phyloP scores from a whole-genome alignment of 2,329 filamentous ascomycete species.

The Grosmannia penicillata region DNA sequence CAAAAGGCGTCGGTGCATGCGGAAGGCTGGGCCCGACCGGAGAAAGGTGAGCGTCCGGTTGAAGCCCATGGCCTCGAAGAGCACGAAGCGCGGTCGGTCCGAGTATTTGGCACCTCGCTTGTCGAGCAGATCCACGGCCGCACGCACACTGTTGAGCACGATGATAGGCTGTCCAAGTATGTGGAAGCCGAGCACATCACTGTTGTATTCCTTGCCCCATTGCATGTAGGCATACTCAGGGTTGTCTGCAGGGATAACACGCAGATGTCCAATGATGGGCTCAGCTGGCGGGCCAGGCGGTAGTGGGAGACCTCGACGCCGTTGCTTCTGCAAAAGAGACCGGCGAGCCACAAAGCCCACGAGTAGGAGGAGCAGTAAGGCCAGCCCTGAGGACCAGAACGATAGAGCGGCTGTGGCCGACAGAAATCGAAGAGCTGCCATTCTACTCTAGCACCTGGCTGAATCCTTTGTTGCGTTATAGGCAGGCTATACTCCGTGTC shows the following conservation, averaged over 20 bases:
- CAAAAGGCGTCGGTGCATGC: constrained; percentile 24
- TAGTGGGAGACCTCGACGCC: constrained; percentile 2
- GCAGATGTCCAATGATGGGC: constrained; percentile 11
- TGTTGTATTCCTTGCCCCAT: constrained; percentile 12
- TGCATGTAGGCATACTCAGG: constrained; percentile 7
- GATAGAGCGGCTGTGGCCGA: too few relatives aligned
- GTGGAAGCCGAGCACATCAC: constrained; percentile 17
- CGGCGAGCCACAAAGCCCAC: background rate
- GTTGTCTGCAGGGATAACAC: constrained; percentile 10
- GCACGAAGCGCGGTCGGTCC: constrained; percentile 22
- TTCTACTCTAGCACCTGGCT: too few relatives aligned
- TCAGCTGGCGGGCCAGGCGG: constrained; percentile 11
- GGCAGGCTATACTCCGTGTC: too few relatives aligned
- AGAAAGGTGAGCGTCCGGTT: constrained; percentile 27
- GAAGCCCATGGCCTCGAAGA: constrained; percentile 26
- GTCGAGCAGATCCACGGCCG: constrained; percentile 23
- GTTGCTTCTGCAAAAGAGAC: background rate
- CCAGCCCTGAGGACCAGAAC: background rate
- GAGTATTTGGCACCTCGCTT: constrained; percentile 23
- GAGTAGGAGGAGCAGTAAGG: background rate
- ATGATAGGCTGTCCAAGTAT: constrained; percentile 22
- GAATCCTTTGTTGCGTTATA: too few relatives aligned
- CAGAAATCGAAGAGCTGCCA: too few relatives aligned
- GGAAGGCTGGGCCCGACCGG: constrained; percentile 22
- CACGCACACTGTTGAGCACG: constrained; percentile 21